Evolutionary conservation across 495 filamentous ascomycete genomes (phyloP), one percentile per base, ranked within the genome.

Genomic region (Xylaria venustula): DNA sequence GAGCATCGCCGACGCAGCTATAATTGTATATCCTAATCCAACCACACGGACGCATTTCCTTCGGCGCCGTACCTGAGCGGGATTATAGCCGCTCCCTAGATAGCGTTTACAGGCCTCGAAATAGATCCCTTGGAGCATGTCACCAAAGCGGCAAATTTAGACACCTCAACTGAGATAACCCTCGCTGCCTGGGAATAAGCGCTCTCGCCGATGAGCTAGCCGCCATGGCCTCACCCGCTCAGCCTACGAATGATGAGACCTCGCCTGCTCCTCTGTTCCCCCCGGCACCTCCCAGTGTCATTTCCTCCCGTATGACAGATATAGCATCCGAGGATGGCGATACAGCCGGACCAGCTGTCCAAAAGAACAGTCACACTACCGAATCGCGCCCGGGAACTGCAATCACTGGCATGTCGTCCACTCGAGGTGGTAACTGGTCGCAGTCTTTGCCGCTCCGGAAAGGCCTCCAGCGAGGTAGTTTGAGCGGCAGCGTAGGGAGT

Each of bases 281-380:
- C 19, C 67, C 69, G 41, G 75, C 79, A 44, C 79, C 82, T 40
- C 80, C 80, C 48, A 89, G 87, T 67, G 81, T 91, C 53, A 90
- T 96, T 32, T 96, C 91, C 14, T 93, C 90, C 46, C 87, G 88
- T 62, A 89, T 93, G 82, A 94, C 91, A 9, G 90, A 94, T 69
- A 83, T 90, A 66, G 85, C 82, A 48, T 86, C 83, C 23, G 80
- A 84, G 52, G 78, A 82, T 58, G 80, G 80, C 26, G 76, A 81
- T 19, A 60, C 60, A 61, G 52, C 57, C 55, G 61, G 60, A 55
- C 63, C 65, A 60, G 62, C 64, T 45, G 56, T 64, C 25, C 69
- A 70, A 55, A 74, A 67, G 60, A 75, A 73, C 67, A 53, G 49
- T 12, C 67, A 77, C 22, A 72, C 76, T 25, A 77, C 77, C 20